phyloP scores from a whole-genome alignment of 345 rosid genomes.

The Euphorbia pulcherrima region DNA sequence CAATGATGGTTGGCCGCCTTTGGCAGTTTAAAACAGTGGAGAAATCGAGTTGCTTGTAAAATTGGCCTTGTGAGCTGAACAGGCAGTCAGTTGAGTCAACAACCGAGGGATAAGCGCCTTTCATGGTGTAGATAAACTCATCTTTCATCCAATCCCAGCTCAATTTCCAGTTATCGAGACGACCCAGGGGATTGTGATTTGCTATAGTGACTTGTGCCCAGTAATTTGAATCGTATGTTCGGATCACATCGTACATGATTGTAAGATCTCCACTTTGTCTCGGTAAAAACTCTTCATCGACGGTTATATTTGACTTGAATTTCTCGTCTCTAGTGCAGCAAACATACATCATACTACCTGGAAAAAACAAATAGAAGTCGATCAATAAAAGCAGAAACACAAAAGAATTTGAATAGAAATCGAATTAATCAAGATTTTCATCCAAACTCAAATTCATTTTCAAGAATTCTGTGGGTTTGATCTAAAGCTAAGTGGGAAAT shows the following conservation, averaged over 20 bases:
- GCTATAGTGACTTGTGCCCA: constrained; percentile 73
- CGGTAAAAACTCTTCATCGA: constrained; percentile 58
- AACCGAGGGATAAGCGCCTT: constrained; percentile 79
- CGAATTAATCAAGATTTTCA: no score
- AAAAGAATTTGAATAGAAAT: no score
- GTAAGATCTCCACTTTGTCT: constrained; percentile 85
- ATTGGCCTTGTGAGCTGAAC: constrained; percentile 62
- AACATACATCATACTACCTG: constrained; percentile 62
- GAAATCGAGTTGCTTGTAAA: constrained; percentile 56
- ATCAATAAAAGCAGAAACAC: constrained; percentile 6
- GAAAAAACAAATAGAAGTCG: not conserved
- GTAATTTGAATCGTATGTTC: constrained; percentile 71
- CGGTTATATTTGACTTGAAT: constrained; percentile 50
- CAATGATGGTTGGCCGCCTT: constrained; percentile 74
- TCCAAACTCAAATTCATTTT: not conserved
- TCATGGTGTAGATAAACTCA: constrained; percentile 74
- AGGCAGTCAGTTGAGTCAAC: constrained; percentile 81
- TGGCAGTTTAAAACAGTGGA: constrained; percentile 71
- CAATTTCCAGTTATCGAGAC: constrained; percentile 91
- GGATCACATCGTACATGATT: constrained; percentile 81
- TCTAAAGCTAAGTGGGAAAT: not conserved
- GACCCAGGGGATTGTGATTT: constrained; percentile 87
- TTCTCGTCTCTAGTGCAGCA: constrained; percentile 65
- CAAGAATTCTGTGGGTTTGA: not conserved
- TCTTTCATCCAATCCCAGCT: constrained; percentile 92